phyloP scores from a whole-genome alignment of 1,284 basidiomycete genomes.

The Leccinum angustisporum region DNA sequence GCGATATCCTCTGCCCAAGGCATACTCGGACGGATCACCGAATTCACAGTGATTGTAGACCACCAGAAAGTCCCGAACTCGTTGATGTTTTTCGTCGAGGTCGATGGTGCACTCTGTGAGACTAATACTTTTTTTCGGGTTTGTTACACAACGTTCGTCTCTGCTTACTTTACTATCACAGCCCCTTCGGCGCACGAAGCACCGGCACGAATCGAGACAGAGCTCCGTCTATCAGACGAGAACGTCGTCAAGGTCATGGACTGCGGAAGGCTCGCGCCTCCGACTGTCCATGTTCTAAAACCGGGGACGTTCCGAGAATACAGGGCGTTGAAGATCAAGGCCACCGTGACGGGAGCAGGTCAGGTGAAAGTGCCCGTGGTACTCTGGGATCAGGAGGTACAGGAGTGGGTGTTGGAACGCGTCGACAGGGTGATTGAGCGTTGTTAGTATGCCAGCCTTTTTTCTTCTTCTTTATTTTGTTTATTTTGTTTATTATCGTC shows the following conservation, averaged over 20 bases:
- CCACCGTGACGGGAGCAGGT: neutral
- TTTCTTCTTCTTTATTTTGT: neutral
- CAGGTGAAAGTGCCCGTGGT: conserved; percentile 24
- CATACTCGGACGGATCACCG: conserved; percentile 15
- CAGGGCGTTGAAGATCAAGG: conserved; percentile 8
- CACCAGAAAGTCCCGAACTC: conserved; percentile 9
- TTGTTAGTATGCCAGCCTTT: neutral
- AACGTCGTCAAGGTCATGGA: conserved; percentile 1
- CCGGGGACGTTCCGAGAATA: conserved; percentile 22
- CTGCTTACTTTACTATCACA: neutral
- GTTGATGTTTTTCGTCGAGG: conserved; percentile 21
- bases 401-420: conserved; percentile 12
- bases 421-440: conserved; percentile 4
- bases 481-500: neutral
- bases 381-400: conserved; percentile 11
- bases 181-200: conserved; percentile 6
- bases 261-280: conserved; percentile 1
- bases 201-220: conserved; percentile 4
- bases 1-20: conserved; percentile 19
- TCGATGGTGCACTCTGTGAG: conserved; percentile 15
- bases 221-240: conserved; percentile 8
- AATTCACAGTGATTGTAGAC: conserved; percentile 20
- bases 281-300: conserved; percentile 17
- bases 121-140: neutral
- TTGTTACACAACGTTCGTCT: neutral